phyloP scores from a whole-genome alignment of 192 early-diverging fungal species.

The Entrophospora sp. region DNA sequence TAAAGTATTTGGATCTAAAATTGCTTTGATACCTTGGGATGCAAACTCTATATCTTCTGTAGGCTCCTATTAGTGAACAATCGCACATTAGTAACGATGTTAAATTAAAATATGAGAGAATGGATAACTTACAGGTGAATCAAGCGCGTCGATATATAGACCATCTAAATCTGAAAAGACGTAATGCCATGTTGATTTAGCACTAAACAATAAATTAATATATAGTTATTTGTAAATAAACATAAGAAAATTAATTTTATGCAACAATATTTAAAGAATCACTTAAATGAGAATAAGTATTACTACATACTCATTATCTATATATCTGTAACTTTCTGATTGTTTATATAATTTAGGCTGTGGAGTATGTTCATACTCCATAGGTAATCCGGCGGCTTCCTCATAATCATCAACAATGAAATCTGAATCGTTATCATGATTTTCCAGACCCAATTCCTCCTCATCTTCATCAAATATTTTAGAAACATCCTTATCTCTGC shows the following conservation, averaged over 20 bases:
- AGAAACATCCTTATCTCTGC: not conserved
- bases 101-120: not conserved
- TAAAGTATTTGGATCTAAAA: slow-evolving; percentile 62
- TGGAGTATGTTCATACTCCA: too few species aligned
- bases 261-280: too few species aligned
- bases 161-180: not conserved
- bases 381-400: slow-evolving; percentile 16
- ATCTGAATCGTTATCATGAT: not conserved
- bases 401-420: slow-evolving; percentile 24
- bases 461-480: slow-evolving; percentile 14
- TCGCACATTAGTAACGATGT: not conserved
- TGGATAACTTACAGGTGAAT: not conserved
- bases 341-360: too few species aligned
- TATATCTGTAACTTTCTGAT: not conserved
- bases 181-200: not conserved
- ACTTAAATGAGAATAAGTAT: too few species aligned
- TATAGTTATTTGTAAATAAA: too few species aligned
- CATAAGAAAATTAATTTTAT: too few species aligned
- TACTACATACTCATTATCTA: slow-evolving; percentile 32
- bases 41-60: not conserved
- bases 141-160: not conserved
- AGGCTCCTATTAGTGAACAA: not conserved
- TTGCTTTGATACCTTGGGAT: not conserved
- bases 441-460: not conserved
- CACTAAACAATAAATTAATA: too few species aligned